Evolutionary conservation across 225 moss, liverwort and hornwort species (phyloP).

Genomic region (Rhytidiadelphus loreus): DNA sequence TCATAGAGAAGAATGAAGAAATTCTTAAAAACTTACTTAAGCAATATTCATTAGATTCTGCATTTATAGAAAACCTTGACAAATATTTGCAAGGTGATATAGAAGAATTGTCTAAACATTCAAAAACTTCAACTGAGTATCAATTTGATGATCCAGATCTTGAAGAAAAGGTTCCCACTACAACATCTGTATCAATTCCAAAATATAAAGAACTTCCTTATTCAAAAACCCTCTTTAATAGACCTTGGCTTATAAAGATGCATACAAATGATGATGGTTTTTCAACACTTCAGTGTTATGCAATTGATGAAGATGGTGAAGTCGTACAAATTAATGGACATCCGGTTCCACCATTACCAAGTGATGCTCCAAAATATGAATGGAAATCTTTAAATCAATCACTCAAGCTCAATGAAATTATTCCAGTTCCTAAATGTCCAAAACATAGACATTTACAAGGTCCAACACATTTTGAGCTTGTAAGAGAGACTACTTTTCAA

Average conservation of each 20-base stretch:
- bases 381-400: conserved; percentile 16
- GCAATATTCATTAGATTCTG: not conserved
- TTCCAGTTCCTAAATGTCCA: not conserved
- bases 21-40: not conserved
- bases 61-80: conserved; percentile 11
- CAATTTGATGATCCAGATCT: not conserved
- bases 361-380: conserved; percentile 8
- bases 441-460: conserved; percentile 9
- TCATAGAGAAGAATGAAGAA: conserved; percentile 19
- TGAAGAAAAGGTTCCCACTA: not conserved
- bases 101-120: not conserved
- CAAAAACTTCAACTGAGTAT: conserved; percentile 1
- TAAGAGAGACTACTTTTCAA: conserved; percentile 16
- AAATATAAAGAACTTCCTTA: not conserved
- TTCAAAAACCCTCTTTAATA: conserved; percentile 1
- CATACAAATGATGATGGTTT: conserved; percentile 11
- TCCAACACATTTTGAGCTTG: conserved; percentile 6
- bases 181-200: not conserved
- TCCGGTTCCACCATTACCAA: conserved; percentile 3
- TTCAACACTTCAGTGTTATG: conserved; percentile 22
- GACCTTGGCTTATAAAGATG: conserved; percentile 46
- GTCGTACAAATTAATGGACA: conserved; percentile 23
- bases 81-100: not conserved
- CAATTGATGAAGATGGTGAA: conserved; percentile 37
- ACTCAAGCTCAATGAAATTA: conserved; percentile 10